A percentile compares a stretch with the other conserved stretches of the same genome.
Evolutionary conservation across 108 stramenopile genomes (phyloP).

Genomic region (Cyclotella baltica): DNA sequence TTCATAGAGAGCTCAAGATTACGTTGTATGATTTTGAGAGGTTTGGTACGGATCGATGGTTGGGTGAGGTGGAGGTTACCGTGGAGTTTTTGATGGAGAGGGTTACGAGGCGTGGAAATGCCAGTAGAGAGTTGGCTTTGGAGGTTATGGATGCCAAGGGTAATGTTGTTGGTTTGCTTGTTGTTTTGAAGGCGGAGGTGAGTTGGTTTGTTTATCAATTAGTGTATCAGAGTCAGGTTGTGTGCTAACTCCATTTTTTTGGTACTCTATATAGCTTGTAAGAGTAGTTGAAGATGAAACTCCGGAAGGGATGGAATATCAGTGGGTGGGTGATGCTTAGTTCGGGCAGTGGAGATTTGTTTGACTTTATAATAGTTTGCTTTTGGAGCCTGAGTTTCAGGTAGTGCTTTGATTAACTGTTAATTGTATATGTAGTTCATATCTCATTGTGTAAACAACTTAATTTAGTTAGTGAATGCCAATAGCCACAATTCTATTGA

Average conservation of each 20-base stretch:
- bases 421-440: too few species aligned
- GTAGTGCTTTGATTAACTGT: too few species aligned
- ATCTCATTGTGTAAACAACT: too few species aligned
- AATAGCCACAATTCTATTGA: too few species aligned
- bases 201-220: not conserved
- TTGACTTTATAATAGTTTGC: too few species aligned
- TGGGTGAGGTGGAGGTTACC: conserved; percentile 62
- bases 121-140: conserved; percentile 61
- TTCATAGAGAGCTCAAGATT: conserved; percentile 57
- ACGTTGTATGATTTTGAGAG: conserved; percentile 59
- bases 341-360: too few species aligned
- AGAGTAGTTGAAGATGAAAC: not conserved
- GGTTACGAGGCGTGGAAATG: conserved; percentile 63
- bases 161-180: conserved; percentile 25
- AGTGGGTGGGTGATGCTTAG: too few species aligned
- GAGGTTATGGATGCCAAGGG: conserved; percentile 16
- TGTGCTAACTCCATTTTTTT: not conserved
- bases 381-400: too few species aligned
- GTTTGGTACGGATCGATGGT: conserved; percentile 51
- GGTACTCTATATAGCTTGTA: not conserved
- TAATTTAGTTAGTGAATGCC: too few species aligned
- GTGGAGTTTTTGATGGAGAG: conserved; percentile 45
- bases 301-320: not conserved
- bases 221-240: not conserved
- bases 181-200: conserved; percentile 39